Evolutionary conservation across 768 basidiomycete species (phyloP).

Genomic region (Leccinum subtestaceum): DNA sequence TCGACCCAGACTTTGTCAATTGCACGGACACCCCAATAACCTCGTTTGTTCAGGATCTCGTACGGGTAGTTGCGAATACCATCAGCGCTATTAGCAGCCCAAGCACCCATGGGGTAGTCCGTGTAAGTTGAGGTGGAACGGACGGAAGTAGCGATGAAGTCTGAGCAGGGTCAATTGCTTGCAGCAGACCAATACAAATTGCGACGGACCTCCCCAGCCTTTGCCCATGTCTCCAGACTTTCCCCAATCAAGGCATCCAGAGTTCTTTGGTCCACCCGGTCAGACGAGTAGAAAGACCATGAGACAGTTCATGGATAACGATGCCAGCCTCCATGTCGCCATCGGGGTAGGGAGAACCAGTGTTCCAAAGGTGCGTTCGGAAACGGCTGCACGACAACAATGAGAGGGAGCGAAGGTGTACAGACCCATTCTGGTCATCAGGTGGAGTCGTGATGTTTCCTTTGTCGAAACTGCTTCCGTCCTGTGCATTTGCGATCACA

Average conservation of each 20-base stretch:
- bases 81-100: slow-evolving; percentile 75
- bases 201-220: slow-evolving; percentile 77
- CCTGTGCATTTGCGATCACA: slow-evolving; percentile 93
- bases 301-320: slow-evolving; percentile 85
- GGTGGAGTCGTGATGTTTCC: slow-evolving; percentile 90
- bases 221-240: slow-evolving; percentile 98
- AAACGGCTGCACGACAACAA: slow-evolving; percentile 46
- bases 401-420: slow-evolving; percentile 1
- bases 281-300: slow-evolving; percentile 90
- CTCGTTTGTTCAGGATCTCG: slow-evolving; percentile 90
- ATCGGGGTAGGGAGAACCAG: slow-evolving; percentile 85
- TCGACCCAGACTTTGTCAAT: slow-evolving; percentile 96
- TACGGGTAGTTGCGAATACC: slow-evolving; percentile 92
- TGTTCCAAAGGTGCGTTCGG: slow-evolving; percentile 98
- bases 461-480: slow-evolving; percentile 90
- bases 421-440: slow-evolving; percentile 73
- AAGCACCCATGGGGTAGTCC: slow-evolving; percentile 90
- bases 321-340: slow-evolving; percentile 97
- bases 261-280: slow-evolving; percentile 93
- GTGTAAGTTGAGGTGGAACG: slow-evolving; percentile 69
- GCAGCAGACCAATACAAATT: not conserved
- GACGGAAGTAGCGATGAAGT: slow-evolving; percentile 86
- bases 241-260: slow-evolving; percentile 93
- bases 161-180: slow-evolving; percentile 28
- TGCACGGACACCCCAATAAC: slow-evolving; percentile 79